A percentile compares a stretch with the other conserved stretches of the same genome.
Evolutionary conservation across 2,329 filamentous ascomycete species (phyloP).

Genomic region (Cordyceps fumosorosea): DNA sequence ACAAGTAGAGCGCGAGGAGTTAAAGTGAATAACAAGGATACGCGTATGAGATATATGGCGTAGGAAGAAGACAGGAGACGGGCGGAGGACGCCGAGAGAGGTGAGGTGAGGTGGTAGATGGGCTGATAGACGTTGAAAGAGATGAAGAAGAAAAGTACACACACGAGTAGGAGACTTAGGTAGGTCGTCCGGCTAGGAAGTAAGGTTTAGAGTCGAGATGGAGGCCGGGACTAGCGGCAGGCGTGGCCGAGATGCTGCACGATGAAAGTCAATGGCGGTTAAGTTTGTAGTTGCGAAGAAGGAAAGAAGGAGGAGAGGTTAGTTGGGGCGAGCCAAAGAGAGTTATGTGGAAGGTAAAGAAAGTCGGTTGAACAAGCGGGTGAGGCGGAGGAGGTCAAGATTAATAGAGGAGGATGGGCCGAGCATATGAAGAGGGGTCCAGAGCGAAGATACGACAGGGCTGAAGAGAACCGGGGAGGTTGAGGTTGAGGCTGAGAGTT

Average conservation of each 20-base stretch:
- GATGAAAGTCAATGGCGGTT: not conserved
- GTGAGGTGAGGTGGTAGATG: not conserved
- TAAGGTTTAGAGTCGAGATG: not conserved
- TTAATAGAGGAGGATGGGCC: too few species aligned
- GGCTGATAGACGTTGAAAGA: not conserved
- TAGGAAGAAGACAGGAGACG: not conserved
- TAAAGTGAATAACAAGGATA: not conserved
- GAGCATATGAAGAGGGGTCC: too few species aligned
- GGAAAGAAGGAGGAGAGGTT: not conserved
- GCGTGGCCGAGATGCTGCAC: constrained; percentile 2
- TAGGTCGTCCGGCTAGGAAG: not conserved
- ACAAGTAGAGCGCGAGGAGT: not conserved
- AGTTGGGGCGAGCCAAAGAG: not conserved
- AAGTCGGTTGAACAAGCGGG: not conserved
- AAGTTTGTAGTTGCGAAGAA: not conserved
- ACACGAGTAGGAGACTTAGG: not conserved
- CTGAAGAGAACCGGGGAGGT: too few species aligned
- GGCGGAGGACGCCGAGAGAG: constrained; percentile 1
- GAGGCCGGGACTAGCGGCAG: not conserved
- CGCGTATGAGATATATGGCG: not conserved
- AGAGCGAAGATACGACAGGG: too few species aligned
- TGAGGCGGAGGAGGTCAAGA: not conserved
- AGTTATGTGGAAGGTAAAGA: not conserved
- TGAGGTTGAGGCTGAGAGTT: too few species aligned
- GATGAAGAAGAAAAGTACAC: not conserved